A percentile compares a stretch with the other conserved stretches of the same genome.
Evolutionary conservation across 441 rosid genomes (phyloP).

Genomic region (Heliophila coronopifolia): DNA sequence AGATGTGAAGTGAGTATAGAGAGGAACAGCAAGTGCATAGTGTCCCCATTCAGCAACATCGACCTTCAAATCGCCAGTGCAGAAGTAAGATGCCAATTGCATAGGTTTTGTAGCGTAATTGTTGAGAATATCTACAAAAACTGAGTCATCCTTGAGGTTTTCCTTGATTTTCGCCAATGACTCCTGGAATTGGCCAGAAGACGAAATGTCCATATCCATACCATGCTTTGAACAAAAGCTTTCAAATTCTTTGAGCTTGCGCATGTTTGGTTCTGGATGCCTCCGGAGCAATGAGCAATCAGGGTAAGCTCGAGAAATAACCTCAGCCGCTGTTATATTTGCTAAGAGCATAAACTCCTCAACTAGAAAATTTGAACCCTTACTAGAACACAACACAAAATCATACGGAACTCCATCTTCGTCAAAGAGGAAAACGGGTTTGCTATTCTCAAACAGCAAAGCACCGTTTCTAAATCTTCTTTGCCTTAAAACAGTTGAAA

Average conservation of each 20-base stretch:
- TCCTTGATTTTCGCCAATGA: constrained; percentile 57
- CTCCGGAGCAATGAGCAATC: constrained; percentile 65
- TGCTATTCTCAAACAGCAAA: constrained; percentile 52
- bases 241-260: constrained; percentile 85
- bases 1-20: constrained; percentile 90
- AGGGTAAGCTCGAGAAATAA: constrained; percentile 78
- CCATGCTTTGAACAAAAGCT: constrained; percentile 71
- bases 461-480: constrained; percentile 73
- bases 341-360: constrained; percentile 98
- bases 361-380: constrained; percentile 60
- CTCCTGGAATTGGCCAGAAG: constrained; percentile 52
- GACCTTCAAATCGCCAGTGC: constrained; percentile 57
- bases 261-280: constrained; percentile 82
- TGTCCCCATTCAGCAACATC: constrained; percentile 64
- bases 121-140: constrained; percentile 54
- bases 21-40: constrained; percentile 78
- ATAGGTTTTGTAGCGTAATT: constrained; percentile 70
- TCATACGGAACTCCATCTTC: constrained; percentile 72
- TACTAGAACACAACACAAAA: constrained; percentile 36
- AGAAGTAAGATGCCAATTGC: constrained; percentile 84
- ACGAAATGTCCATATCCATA: constrained; percentile 60
- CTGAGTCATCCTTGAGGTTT: constrained; percentile 65
- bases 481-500: constrained; percentile 54
- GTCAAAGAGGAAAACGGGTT: constrained; percentile 51
- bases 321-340: constrained; percentile 82